These are phyloP conservation scores for Cyanidioschyzon merolae DNA, from an alignment of 23 red algal genomes.

Conservation along the genomic window DNA sequence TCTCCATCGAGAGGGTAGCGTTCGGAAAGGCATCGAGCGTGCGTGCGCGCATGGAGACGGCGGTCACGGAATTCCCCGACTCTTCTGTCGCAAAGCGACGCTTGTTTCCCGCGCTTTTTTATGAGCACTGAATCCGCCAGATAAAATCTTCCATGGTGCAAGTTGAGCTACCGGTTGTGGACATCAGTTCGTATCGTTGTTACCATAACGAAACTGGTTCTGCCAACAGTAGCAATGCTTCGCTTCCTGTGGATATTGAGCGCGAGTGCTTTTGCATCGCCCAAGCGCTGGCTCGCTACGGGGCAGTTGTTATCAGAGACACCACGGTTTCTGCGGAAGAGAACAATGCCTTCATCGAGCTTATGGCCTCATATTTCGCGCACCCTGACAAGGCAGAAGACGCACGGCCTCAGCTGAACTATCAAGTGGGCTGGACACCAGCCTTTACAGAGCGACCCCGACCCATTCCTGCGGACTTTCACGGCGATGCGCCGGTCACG, in stretches of 20 bases:
- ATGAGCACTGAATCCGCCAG: no score
- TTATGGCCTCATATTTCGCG: conserved; percentile 80
- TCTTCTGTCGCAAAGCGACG: no score
- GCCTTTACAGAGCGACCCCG: conserved; percentile 51
- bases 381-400: conserved; percentile 62
- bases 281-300: conserved; percentile 39
- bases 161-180: neutral
- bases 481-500: conserved; percentile 12
- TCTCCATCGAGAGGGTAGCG: no score
- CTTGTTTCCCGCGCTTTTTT: no score
- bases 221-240: neutral
- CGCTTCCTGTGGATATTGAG: neutral
- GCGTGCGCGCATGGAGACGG: no score
- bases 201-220: neutral
- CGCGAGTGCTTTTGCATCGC: conserved; percentile 29
- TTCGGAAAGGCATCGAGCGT: no score
- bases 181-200: neutral
- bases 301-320: conserved; percentile 56
- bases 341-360: conserved; percentile 40
- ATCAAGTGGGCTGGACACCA: conserved; percentile 75
- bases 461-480: conserved; percentile 33
- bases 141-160: neutral
- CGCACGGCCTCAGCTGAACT: conserved; percentile 68
- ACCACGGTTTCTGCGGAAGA: conserved; percentile 36
- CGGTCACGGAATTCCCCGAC: no score